Evolutionary conservation across 805 yeast species (phyloP), one percentile per base, ranked within the genome.

Genomic region (Teunomyces cretensis): DNA sequence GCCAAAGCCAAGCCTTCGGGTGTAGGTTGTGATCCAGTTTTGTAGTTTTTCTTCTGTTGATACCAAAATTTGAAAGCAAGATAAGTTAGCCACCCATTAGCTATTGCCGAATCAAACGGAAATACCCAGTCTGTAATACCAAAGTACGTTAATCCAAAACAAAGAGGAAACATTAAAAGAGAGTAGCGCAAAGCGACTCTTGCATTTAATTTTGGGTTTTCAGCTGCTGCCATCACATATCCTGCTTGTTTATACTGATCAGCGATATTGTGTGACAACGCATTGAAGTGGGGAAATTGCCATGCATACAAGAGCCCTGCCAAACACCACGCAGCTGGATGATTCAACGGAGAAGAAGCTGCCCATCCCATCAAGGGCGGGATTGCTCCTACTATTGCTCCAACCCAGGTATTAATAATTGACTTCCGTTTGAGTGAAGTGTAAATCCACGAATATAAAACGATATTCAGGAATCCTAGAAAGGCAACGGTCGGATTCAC

Each of bases 311-410:
- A 69, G 42, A 94, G 68, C 0, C 86, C 88, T 1, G 97, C 97
- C 17, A 94, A 70, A 59, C 91, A 82, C 98, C 98, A 92, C 3
- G 96, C 95, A 6, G 94, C 97, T 0, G 98, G 97, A 51, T 89
- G 88, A 2, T 76, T 53, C 30, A 91, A 67, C 0, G 90, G 79
- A 3, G 88, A 81, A 9, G 96, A 86, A 1, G 76, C 75, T 2
- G 96, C 97, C 99, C 99, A 94, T 2, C 99, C 99, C 99, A 94
- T 94, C 41, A 94, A 75, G 15, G 99, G 99, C 0, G 99, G 99
- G 39, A 94, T 87, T 0, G 97, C 99, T 3, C 99, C 99, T 3
- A 94, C 99, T n/a, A 94, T 63, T 0, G 99, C 99, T 14, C 99
- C 99, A 2, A 94, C 94, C 99, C 99, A 94, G 0, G 99, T 94